These are phyloP conservation scores for Gossypium anomalum DNA, from an alignment of 345 rosid species.

Conservation along the genomic window DNA sequence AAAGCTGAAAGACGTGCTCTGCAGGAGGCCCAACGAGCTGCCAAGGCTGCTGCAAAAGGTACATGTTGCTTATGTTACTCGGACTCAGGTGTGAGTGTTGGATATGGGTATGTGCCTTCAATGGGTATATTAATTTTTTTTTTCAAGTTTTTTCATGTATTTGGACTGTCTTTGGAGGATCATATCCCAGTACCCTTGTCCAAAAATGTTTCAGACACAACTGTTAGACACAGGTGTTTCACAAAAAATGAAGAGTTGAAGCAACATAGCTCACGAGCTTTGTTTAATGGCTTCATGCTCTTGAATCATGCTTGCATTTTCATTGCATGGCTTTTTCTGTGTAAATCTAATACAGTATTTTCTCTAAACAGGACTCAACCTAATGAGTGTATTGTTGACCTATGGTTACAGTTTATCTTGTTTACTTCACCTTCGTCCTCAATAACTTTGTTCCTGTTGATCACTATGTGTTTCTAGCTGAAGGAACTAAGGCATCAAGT, in stretches of 20 bases:
- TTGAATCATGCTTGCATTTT: background rate
- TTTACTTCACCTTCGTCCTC: background rate
- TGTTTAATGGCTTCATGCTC: background rate
- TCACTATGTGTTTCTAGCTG: slow-evolving; percentile 32
- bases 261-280: background rate
- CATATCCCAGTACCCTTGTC: background rate
- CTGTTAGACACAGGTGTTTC: background rate
- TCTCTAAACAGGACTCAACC: background rate
- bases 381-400: slow-evolving; percentile 2
- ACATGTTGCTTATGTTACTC: background rate
- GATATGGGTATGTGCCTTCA: background rate
- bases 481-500: slow-evolving; percentile 44
- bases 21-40: slow-evolving; percentile 94
- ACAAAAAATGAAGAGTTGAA: background rate
- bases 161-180: background rate
- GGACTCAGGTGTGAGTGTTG: background rate
- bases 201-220: background rate
- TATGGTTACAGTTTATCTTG: background rate
- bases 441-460: background rate
- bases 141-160: background rate
- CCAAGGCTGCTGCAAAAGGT: slow-evolving; percentile 94
- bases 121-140: background rate
- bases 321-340: background rate
- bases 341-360: background rate
- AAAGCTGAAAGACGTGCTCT: slow-evolving; percentile 92